Evolutionary conservation across 306 rosid species (phyloP).

Genomic region (Geum urbanum): DNA sequence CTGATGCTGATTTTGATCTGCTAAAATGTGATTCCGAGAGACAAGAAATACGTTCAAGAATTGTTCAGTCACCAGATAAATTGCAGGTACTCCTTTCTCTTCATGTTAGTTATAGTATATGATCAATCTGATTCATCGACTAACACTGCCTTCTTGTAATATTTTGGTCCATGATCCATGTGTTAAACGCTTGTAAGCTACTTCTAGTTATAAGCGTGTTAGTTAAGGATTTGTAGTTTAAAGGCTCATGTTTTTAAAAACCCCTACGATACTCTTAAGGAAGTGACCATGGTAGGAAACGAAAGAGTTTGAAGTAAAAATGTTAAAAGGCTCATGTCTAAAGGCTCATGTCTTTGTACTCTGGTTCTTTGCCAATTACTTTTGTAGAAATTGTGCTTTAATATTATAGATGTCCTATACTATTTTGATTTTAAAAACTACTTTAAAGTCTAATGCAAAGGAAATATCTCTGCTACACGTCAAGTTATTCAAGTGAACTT

Average conservation of each 20-base stretch:
- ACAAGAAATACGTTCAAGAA: conserved; percentile 66
- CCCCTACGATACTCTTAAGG: neutral
- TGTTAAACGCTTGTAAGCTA: neutral
- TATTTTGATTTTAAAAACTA: neutral
- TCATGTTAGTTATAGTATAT: neutral
- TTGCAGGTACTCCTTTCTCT: conserved; percentile 50
- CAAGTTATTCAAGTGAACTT: neutral
- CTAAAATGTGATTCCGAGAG: conserved; percentile 66
- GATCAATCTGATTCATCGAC: neutral
- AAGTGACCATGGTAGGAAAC: neutral
- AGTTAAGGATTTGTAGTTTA: neutral
- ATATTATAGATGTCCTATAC: neutral
- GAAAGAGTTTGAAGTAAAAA: neutral
- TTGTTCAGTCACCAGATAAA: conserved; percentile 88
- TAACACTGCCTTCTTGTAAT: neutral
- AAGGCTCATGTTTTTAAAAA: neutral
- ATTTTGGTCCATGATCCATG: neutral
- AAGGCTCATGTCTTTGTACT: too few relatives aligned
- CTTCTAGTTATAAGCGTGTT: neutral
- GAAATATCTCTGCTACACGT: neutral
- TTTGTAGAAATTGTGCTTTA: neutral
- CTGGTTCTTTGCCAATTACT: neutral
- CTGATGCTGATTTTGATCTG: conserved; percentile 62
- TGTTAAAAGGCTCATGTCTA: too few relatives aligned
- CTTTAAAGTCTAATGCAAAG: neutral